Evolutionary conservation across 352 stramenopile species (phyloP), one percentile per base, ranked within the genome.

Genomic region (Globisporangium orthogonon): DNA sequence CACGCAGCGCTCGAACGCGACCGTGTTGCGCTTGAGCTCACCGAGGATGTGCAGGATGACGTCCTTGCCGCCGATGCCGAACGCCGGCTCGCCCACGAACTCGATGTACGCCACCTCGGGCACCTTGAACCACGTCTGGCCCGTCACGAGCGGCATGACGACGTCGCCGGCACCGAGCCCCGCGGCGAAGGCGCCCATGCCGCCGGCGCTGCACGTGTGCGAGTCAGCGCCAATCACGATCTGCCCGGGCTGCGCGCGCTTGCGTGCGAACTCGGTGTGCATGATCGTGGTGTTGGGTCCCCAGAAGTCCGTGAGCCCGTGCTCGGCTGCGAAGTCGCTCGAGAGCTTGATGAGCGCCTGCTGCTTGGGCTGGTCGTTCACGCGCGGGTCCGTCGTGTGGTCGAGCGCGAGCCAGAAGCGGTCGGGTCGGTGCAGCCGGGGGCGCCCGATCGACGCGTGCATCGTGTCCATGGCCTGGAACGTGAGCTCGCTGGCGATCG

Each of bases 321-420:
- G 79, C 65, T 91, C 83, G 56, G 84, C 86, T 47, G 83, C 83
- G 57, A 94, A 94, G 64, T 91, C 76, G 61, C 75, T 76, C 30
- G 75, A 89, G 45, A 78, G 78, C 69, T 94, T 87, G 69, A 94
- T 94, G 77, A 94, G 89, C 79, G 90, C 90, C 67, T 94, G 73
- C 70, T 94, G 83, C 47, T 73, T 81, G 7, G 83, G 76, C 45
- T 80, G 62, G 69, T 93, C 78, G 69, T 93, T 93, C 60, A 93
- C 83, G 52, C 83, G 80, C 41, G 83, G 83, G 66, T 93, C 83
- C 18, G 91, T 81, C 2, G 83, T 94, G 69, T 94, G 83, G 68
- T 94, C 83, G 46, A 94, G 75, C 1, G 83, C 83, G 41, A 94
- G 74, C 83, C 83, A 94, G 74, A 94, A 94, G 62, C 83, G 83